Percentiles rank a stretch among this genome's conserved stretches.
phyloP scores from a whole-genome alignment of 345 rosid species.

The Pistacia atlantica region DNA sequence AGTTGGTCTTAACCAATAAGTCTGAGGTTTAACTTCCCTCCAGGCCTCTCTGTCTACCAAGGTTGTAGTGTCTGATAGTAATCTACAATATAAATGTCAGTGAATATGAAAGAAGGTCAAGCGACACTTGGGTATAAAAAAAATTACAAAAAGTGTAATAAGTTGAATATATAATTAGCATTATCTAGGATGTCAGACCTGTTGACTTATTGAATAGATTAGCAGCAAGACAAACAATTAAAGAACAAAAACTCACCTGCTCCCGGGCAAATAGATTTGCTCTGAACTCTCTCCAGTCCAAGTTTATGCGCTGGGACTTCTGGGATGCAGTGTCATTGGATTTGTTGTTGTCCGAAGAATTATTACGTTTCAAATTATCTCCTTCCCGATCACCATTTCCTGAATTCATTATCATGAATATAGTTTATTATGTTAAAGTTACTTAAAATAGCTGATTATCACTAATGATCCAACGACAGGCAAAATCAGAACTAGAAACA shows the following conservation, averaged over 20 bases:
- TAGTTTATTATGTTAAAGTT: background rate
- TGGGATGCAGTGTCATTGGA: constrained; percentile 55
- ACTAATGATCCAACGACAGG: constrained; percentile 4
- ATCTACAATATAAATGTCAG: too few relatives aligned
- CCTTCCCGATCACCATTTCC: constrained; percentile 63
- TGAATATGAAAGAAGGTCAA: too few relatives aligned
- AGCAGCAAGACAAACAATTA: background rate
- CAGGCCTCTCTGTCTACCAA: too few relatives aligned
- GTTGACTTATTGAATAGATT: background rate
- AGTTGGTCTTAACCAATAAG: too few relatives aligned
- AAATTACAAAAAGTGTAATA: background rate
- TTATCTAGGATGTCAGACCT: background rate
- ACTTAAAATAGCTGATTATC: background rate
- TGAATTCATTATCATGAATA: constrained; percentile 23
- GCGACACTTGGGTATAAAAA: background rate
- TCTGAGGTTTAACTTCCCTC: too few relatives aligned
- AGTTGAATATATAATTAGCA: background rate
- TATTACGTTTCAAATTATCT: constrained; percentile 57
- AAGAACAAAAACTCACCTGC: constrained; percentile 53
- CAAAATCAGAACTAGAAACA: background rate
- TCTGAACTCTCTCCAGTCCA: constrained; percentile 94
- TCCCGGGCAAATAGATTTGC: constrained; percentile 71
- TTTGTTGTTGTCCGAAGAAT: constrained; percentile 56
- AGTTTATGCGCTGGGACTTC: constrained; percentile 45
- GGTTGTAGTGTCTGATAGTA: too few relatives aligned